Conservation (phyloP, 2,329 filamentous ascomycete genomes). For the Fusarium annulatum region DNA sequence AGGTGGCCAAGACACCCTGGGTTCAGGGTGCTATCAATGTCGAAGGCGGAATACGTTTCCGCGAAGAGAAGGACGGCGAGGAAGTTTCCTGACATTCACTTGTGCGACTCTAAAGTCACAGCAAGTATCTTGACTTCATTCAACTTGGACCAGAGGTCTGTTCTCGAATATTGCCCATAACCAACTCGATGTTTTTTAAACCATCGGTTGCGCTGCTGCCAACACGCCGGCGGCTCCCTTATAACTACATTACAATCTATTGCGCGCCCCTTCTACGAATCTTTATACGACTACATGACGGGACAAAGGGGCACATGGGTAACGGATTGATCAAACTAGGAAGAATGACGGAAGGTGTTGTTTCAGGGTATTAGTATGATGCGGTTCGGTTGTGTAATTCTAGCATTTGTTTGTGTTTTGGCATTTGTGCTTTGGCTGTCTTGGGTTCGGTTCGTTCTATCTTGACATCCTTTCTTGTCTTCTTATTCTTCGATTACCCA, state of each 20-base stretch:
- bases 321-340: conserved; percentile 24
- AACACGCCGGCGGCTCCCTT: not conserved
- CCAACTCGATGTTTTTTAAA: conserved; percentile 4
- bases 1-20: conserved; percentile 80
- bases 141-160: not conserved
- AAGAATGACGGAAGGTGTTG: conserved; percentile 32
- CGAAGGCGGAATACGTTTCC: conserved; percentile 68
- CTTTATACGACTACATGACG: conserved; percentile 33
- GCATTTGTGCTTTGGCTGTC: conserved; percentile 1
- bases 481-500: conserved; percentile 29
- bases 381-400: conserved; percentile 31
- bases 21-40: conserved; percentile 79
- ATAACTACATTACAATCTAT: conserved; percentile 21
- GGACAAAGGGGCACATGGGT: conserved; percentile 20
- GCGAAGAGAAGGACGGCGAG: conserved; percentile 68
- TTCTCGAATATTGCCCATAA: not conserved
- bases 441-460: not conserved
- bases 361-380: conserved; percentile 25
- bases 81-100: conserved; percentile 55
- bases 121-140: not conserved
- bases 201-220: not conserved
- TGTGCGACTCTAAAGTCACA: not conserved
- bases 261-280: conserved; percentile 11
- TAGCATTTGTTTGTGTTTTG: conserved; percentile 22
- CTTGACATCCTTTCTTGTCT: conserved; percentile 8